Base-by-base conservation (phyloP, 1,139 yeast genomes). In the Kodamaea derodonti region DNA sequence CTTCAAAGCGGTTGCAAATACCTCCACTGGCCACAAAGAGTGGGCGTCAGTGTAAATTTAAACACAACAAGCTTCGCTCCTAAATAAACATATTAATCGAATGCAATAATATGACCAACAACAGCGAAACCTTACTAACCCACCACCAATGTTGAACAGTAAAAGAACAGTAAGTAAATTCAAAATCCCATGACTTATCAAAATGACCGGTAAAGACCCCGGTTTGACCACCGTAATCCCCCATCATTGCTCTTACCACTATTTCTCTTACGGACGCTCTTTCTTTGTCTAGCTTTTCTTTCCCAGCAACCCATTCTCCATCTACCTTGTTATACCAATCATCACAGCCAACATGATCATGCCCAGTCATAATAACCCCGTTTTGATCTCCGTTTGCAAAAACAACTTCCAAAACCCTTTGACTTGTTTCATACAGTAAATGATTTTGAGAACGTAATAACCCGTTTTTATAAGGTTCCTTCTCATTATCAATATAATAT, bases 101-200 rank as follows among this genome's bases (percentile, higher is more conserved):
- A 27, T 65, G 65, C 27, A 72, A 41, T 12, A 75, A 48, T 8
- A 72, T 39, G 0, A 80, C 62, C n/a, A 80, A 38, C 2, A 75
- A 44, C 2, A 77, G 56, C 10, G 70, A 51, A 2, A 81, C 71
- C 50, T 85, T 81, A 2, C 95, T 72, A 4, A 77, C 85, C 97
- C 97, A 92, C 97, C 97, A 92, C 45, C 84, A 75, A 55, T 88
- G 97, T 60, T 88, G 97, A n/a, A 86, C 76, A 1, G 75, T 72
- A 56, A 90, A 88, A 10, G 90, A 80, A 59, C 98, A 92, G 41
- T 84, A 67, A 4, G 71, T 58, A 58, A 78, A 88, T 22, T 71
- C 62, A 62, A 84, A 87, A n/a, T 69, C 69, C 92, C 94, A 84
- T 12, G 49, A 47, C 2, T 53, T 46, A 1, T 57, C 43, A 53